Evolutionary conservation across 768 basidiomycete genomes (phyloP).

Genomic region (Astraeus odoratus): DNA sequence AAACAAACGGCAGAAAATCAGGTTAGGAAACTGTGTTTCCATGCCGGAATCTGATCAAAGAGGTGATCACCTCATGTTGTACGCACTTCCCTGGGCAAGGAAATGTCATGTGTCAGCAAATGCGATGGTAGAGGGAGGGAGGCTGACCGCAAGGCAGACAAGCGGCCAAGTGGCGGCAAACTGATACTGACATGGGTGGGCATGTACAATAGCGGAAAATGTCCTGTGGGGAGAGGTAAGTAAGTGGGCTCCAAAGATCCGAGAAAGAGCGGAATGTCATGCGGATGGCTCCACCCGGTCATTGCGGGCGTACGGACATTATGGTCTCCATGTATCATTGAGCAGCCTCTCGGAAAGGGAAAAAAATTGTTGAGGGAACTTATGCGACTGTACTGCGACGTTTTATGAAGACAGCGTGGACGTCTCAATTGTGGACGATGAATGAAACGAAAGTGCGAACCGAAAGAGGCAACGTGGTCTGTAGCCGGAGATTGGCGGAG

Average conservation of each 20-base stretch:
- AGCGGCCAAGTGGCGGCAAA: constrained; percentile 16
- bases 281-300: constrained; percentile 20
- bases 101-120: constrained; percentile 23
- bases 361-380: constrained; percentile 20
- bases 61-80: constrained; percentile 26
- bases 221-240: constrained; percentile 4
- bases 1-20: constrained; percentile 17
- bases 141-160: constrained; percentile 20
- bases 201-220: background rate
- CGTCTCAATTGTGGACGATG: background rate
- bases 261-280: constrained; percentile 19
- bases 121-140: constrained; percentile 17
- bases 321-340: constrained; percentile 20
- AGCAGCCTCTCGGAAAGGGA: background rate
- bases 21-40: constrained; percentile 18
- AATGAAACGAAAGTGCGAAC: constrained; percentile 1
- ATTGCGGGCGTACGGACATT: constrained; percentile 29
- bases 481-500: constrained; percentile 28
- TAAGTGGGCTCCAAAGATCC: constrained; percentile 16
- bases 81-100: constrained; percentile 18
- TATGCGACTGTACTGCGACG: background rate
- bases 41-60: constrained; percentile 20
- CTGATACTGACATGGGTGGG: background rate
- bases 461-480: constrained; percentile 12
- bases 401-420: background rate